These are phyloP conservation scores for Plantago ovata DNA, from an alignment of 257 asterid species.

Conservation along the genomic window DNA sequence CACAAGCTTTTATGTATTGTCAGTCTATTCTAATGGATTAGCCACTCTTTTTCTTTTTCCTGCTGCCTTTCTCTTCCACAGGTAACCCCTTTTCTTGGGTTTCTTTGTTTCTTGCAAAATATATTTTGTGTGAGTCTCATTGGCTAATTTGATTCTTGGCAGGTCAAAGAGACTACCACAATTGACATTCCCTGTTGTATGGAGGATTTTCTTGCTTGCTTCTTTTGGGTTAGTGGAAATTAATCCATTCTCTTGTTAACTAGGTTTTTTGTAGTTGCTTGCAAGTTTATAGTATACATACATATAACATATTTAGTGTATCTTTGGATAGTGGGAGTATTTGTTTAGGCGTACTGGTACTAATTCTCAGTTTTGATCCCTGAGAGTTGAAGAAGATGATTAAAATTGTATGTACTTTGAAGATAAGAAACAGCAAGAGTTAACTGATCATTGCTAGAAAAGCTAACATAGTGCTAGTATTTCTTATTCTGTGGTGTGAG, in stretches of 20 bases:
- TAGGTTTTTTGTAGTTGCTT: no score
- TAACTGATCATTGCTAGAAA: no score
- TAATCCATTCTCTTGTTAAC: conserved; percentile 6
- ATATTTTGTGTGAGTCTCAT: not conserved
- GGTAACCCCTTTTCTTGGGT: conserved; percentile 19
- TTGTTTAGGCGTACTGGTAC: no score
- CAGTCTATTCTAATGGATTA: conserved; percentile 41
- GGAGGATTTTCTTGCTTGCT: conserved; percentile 55
- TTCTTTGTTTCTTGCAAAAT: not conserved
- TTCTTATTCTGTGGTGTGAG: no score
- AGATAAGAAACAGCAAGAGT: no score
- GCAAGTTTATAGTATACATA: no score
- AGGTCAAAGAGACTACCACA: conserved; percentile 43
- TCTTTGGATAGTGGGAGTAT: no score
- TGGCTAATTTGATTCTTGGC: conserved; percentile 20
- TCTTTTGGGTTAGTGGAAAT: conserved; percentile 42
- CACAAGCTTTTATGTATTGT: conserved; percentile 40
- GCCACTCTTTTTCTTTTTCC: conserved; percentile 49
- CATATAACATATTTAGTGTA: no score
- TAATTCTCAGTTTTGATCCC: no score
- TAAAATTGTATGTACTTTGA: no score
- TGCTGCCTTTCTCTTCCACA: conserved; percentile 40
- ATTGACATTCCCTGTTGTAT: conserved; percentile 38
- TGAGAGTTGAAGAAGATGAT: no score
- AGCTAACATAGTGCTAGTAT: no score